Percentiles rank a stretch among this genome's conserved stretches.
Evolutionary conservation across 139 green algal genomes (phyloP).

Genomic region (Auxenochlorella protothecoides): DNA sequence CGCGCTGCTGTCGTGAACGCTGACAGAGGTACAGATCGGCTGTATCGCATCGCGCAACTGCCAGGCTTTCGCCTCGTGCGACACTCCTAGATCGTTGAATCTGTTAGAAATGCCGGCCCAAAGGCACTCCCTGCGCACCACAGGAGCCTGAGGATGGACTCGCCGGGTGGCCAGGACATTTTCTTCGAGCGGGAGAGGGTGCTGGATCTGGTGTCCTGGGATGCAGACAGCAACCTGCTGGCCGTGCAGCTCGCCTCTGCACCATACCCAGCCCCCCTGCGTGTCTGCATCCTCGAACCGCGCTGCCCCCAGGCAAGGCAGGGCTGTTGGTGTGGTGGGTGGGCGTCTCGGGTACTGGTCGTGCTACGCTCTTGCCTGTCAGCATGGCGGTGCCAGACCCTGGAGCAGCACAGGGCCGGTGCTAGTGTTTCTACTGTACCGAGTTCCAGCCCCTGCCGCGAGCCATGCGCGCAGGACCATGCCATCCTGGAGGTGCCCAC

Average conservation of each 20-base stretch:
- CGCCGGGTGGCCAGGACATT: constrained; percentile 2
- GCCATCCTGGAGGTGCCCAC: no score
- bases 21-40: no score
- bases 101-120: not conserved
- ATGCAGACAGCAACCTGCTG: constrained; percentile 5
- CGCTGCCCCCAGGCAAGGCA: constrained; percentile 2
- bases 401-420: not conserved
- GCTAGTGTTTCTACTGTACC: no score
- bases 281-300: constrained; percentile 7
- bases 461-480: no score
- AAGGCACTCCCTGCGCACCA: not conserved
- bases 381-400: not conserved
- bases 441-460: no score
- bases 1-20: no score
- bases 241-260: constrained; percentile 2
- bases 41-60: not conserved
- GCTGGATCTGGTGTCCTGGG: constrained; percentile 1
- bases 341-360: no score
- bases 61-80: not conserved
- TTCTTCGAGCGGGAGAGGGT: not conserved
- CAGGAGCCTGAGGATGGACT: not conserved
- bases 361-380: not conserved
- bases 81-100: not conserved
- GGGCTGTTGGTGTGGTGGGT: no score
- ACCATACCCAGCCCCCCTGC: not conserved